These are phyloP conservation scores for Actinomucor elegans DNA, from an alignment of 371 early-diverging fungal species.

Conservation along the genomic window DNA sequence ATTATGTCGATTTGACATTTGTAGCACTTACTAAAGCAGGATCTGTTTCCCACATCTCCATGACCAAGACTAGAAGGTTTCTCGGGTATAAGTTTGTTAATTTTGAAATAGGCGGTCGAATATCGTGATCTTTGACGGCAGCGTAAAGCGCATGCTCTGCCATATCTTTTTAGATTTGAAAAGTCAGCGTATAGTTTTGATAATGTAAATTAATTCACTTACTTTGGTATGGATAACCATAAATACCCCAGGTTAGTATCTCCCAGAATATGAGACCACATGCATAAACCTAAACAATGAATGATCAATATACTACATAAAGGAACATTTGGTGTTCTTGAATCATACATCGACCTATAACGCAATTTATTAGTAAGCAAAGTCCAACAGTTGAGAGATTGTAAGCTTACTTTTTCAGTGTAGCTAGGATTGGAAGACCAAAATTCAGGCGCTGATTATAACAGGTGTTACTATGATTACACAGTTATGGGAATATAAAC, in stretches of 20 bases:
- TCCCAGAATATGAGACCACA: constrained; percentile 83
- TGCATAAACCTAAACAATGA: constrained; percentile 56
- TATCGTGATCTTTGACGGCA: constrained; percentile 60
- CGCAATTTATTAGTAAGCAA: too few relatives aligned
- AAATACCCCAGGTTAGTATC: constrained; percentile 74
- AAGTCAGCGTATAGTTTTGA: not conserved
- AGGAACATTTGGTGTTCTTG: constrained; percentile 1
- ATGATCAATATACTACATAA: not conserved
- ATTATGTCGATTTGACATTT: too few relatives aligned
- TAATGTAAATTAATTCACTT: not conserved
- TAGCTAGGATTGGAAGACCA: constrained; percentile 73
- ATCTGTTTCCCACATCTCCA: constrained; percentile 76
- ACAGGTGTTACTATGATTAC: too few relatives aligned
- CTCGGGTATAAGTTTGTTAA: constrained; percentile 56
- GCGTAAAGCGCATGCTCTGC: constrained; percentile 41
- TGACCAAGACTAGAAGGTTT: constrained; percentile 60
- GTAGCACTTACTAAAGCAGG: constrained; percentile 46
- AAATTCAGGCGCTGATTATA: constrained; percentile 67
- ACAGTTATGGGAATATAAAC: too few relatives aligned
- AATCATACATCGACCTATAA: too few relatives aligned
- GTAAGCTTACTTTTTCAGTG: constrained; percentile 79
- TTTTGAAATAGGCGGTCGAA: constrained; percentile 63
- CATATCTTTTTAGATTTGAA: constrained; percentile 13
- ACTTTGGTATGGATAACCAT: constrained; percentile 74
- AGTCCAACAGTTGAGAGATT: too few relatives aligned